phyloP scores from a whole-genome alignment of 2,329 filamentous ascomycete species.

The Ophiostoma novo-ulmi region DNA sequence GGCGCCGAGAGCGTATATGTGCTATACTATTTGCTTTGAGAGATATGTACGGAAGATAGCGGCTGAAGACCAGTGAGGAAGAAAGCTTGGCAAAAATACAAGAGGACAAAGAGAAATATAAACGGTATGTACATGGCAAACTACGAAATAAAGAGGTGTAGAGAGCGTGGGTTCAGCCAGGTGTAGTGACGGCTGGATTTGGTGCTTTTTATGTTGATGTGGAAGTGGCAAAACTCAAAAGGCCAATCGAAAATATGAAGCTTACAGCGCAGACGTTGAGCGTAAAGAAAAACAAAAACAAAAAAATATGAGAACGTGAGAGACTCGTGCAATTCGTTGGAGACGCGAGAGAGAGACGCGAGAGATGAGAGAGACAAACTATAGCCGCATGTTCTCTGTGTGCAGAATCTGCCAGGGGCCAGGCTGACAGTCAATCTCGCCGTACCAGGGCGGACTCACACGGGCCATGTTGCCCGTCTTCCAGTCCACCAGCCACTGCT shows the following conservation, averaged over 20 bases:
- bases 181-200: not conserved
- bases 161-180: not conserved
- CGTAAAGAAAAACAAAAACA: not conserved
- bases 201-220: not conserved
- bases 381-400: slow-evolving; percentile 47
- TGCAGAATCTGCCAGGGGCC: slow-evolving; percentile 48
- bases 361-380: not conserved
- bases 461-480: slow-evolving; percentile 50
- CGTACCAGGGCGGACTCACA: slow-evolving; percentile 51
- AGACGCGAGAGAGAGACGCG: no score
- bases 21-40: not conserved
- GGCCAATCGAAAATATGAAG: not conserved
- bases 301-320: not conserved
- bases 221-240: not conserved
- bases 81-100: not conserved
- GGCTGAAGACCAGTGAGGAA: not conserved
- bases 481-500: slow-evolving; percentile 58
- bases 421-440: slow-evolving; percentile 44
- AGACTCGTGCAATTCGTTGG: no score
- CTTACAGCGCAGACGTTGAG: not conserved
- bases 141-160: not conserved
- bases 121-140: not conserved
- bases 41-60: not conserved
- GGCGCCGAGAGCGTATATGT: not conserved
- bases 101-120: not conserved